Evolutionary conservation across 148 eudicot genomes (phyloP).

Genomic region (Hydrangea macrophylla): DNA sequence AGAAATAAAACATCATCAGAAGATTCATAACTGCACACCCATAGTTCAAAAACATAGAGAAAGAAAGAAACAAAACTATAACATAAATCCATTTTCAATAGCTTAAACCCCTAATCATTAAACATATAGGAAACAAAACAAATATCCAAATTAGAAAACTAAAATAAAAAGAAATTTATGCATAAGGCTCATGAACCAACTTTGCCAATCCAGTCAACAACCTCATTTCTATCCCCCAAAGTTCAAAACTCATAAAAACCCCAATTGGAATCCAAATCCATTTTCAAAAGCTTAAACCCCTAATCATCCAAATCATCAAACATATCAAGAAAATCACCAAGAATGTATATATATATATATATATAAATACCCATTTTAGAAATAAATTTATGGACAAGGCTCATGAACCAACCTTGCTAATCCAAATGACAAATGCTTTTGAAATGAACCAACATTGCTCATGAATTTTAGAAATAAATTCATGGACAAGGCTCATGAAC

Average conservation of each 20-base stretch:
- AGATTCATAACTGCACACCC: no score
- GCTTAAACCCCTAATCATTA: neutral
- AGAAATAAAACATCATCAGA: no score
- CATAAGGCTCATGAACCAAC: constrained; percentile 29
- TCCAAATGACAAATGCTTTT: constrained; percentile 64
- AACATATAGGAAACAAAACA: neutral
- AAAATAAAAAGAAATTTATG: neutral
- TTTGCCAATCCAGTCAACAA: constrained; percentile 72
- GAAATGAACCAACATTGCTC: neutral
- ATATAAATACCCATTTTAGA: no score
- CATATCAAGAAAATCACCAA: neutral
- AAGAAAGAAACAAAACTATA: no score
- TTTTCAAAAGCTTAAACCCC: neutral
- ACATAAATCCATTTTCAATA: neutral
- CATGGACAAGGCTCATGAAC: no score
- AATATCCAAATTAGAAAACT: neutral
- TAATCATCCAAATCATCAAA: neutral
- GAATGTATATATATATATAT: no score
- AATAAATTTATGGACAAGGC: neutral
- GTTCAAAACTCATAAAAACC: no score
- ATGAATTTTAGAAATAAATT: no score
- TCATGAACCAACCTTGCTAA: constrained; percentile 56
- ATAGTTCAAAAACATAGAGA: no score
- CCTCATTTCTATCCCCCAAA: constrained; percentile 60
- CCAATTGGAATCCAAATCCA: neutral